Base-by-base conservation (phyloP, 139 green algal species). In the Picochlorum sp. region DNA sequence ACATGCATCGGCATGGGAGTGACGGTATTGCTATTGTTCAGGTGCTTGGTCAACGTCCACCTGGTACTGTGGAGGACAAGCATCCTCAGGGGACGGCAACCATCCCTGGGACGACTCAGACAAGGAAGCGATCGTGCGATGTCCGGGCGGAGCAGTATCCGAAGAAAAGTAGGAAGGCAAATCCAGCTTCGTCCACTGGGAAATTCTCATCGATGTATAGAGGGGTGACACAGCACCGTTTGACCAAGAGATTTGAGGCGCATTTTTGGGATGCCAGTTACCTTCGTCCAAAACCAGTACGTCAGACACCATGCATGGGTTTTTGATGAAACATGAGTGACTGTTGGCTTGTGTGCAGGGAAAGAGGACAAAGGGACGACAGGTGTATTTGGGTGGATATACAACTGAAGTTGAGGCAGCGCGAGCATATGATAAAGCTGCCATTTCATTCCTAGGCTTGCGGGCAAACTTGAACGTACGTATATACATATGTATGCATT, bases 311-410 rank as follows among this genome's bases (percentile, higher is more conserved):
- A 26, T 20, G 15, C 24, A 28, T 28, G 3, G 24, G 2, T 3
- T 28, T 54, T 61, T 61, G 1, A 51, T 3, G 65, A 21, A 63
- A 77, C 64, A 74, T 72, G 37, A 18, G 4, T 20, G 16, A 51
- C 16, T 20, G 14, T 51, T 15, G 47, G 6, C 8, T 54, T 26
- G 11, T 9, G 16, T 54, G 23, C 79, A 79, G 45, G 72, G 74
- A 8, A 79, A 80, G 47, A 75, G 86, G 23, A 78, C 77, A 44
- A 66, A 75, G 0, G 87, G 87, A 11, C 82, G 82, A 67, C 79
- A 88, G 67, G 67, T 91, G 24, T 92, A 92, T 66, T 65, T 91
- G 21, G 88, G 87, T 11, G 88, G 82, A 0, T 94, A 81, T 70
- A 45, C 26, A 7, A 83, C 60, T 0, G 89, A 95, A 73, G 50